These are phyloP conservation scores for Phaffia rhodozyma DNA, from an alignment of 1,284 basidiomycete species.

Conservation along the genomic window DNA sequence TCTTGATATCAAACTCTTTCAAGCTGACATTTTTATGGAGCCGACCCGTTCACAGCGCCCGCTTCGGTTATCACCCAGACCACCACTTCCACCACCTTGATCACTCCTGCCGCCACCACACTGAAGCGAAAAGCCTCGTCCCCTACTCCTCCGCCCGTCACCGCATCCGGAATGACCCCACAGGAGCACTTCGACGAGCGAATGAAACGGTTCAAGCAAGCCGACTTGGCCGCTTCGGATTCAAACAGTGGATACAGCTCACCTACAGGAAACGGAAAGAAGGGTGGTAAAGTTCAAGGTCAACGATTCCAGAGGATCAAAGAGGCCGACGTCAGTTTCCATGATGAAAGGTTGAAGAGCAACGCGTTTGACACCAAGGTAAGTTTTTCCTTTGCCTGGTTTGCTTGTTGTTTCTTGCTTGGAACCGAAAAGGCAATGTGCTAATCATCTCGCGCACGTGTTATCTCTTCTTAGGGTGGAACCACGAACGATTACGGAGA, in stretches of 20 bases:
- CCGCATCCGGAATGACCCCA: constrained; percentile 9
- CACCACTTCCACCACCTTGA: constrained; percentile 20
- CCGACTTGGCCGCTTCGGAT: neutral
- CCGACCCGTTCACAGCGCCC: constrained; percentile 25
- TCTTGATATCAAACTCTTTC: constrained; percentile 6
- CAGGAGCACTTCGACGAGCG: neutral
- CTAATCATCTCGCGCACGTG: constrained; percentile 10
- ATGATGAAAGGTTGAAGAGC: constrained; percentile 53
- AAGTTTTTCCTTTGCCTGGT: constrained; percentile 23
- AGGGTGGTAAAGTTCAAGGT: constrained; percentile 28
- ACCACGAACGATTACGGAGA: constrained; percentile 72
- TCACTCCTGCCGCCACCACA: constrained; percentile 25
- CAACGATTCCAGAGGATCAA: constrained; percentile 74
- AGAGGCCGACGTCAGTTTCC: constrained; percentile 46
- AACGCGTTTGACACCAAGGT: constrained; percentile 78
- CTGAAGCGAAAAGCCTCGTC: constrained; percentile 31
- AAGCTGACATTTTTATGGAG: constrained; percentile 23
- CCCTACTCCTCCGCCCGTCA: neutral
- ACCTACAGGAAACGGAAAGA: constrained; percentile 19
- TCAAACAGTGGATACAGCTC: neutral
- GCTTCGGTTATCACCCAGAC: constrained; percentile 29
- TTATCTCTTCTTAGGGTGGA: constrained; percentile 40
- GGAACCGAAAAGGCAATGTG: neutral
- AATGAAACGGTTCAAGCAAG: neutral
- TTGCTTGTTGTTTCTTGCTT: constrained; percentile 2